A percentile compares a stretch with the other conserved stretches of the same genome.
Evolutionary conservation across 352 stramenopile species (phyloP).

Genomic region (Globisporangium lucens): DNA sequence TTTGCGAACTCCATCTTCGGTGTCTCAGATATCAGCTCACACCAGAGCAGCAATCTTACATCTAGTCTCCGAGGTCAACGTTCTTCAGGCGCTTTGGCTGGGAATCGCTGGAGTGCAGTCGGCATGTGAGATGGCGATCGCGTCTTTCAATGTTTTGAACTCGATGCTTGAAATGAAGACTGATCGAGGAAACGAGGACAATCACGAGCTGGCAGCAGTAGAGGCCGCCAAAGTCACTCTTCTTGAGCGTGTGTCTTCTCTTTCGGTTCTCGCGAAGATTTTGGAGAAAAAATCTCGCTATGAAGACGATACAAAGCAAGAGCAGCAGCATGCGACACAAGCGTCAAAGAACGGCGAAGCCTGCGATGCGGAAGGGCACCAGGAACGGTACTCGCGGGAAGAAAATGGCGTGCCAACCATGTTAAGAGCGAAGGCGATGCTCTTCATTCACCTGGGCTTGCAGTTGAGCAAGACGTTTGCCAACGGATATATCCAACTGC

Average conservation of each 20-base stretch:
- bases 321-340: neutral
- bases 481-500: conserved; percentile 31
- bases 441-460: conserved; percentile 58
- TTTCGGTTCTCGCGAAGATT: conserved; percentile 31
- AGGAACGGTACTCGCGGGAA: conserved; percentile 18
- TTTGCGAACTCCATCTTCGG: conserved; percentile 30
- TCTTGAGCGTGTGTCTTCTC: conserved; percentile 32
- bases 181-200: conserved; percentile 18
- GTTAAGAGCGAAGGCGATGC: conserved; percentile 59
- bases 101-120: conserved; percentile 17
- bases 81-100: conserved; percentile 43
- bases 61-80: conserved; percentile 31
- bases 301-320: conserved; percentile 15
- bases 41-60: conserved; percentile 34
- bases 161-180: conserved; percentile 52
- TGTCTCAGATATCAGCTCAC: conserved; percentile 19
- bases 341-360: neutral
- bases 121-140: conserved; percentile 32
- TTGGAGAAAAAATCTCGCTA: conserved; percentile 20
- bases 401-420: conserved; percentile 24
- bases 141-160: conserved; percentile 69
- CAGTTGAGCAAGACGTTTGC: conserved; percentile 45
- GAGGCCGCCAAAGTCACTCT: conserved; percentile 31
- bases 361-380: neutral
- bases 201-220: conserved; percentile 23